Evolutionary conservation across 305 asterid genomes (phyloP), one percentile per base, ranked within the genome.

Genomic region (Solanum hybrid): DNA sequence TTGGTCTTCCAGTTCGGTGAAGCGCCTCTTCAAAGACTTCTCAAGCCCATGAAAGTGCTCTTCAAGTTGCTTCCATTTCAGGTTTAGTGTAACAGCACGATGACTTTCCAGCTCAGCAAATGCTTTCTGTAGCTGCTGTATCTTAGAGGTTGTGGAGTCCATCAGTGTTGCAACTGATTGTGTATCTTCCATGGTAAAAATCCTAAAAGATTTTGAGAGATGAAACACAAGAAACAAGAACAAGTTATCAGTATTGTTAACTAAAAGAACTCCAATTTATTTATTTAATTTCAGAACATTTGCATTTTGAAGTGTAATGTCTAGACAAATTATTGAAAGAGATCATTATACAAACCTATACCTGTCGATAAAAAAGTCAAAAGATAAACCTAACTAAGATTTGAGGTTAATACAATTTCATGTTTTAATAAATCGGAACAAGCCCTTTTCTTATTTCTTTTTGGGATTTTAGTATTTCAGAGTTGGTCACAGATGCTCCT

Each of bases 171-270:
- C 94, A 88, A 93, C 96, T 81, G 98, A 91, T 40, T 92, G 89
- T 69, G 91, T 91, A 90, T 93, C 94, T 89, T 96, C 99, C 99
- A 97, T 96, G 94, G 92, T 91, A 93, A 94, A 31, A 17, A 5
- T 37, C 89, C 75, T 95, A 93, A 92, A 32, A 84, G 80, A 0
- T n/a, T 3, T n/a, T 75, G 26, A 78, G 12, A 42, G 72, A 22
- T 66, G 40, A 26, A 27, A 73, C 17, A 27, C 76, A 72, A 22
- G 24, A 90, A 85, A 77, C 8, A 79, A 89, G 88, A 86, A 35
- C 79, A 79, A 84, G 31, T 17, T 51, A 10, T 32, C 69, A 86
- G 1, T 36, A 37, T 26, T 24, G 66, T 71, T 17, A 35, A 87
- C 27, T 0, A 27, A 72, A 86, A 86, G 10, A 37, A 38, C 14